Base-by-base conservation (phyloP, 78 protist species). In the Tieghemostelium lacteum region DNA sequence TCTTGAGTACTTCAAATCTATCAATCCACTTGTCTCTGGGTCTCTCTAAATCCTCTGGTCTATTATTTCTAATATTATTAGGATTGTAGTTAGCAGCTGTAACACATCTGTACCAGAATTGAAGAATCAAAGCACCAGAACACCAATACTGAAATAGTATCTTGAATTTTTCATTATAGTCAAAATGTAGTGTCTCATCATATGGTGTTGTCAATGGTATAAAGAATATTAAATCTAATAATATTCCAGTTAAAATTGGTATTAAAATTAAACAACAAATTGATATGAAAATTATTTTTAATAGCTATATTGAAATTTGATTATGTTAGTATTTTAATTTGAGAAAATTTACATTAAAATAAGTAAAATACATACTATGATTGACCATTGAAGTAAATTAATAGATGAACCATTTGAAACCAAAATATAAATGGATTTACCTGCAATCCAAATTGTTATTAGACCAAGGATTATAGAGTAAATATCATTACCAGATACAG, bases 21-120 rank as follows among this genome's bases (percentile, higher is more conserved):
- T 83, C 80, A 3, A 42, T 33, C 91, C 91, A 83, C 69, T 33
- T 83, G 42, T 83, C 91, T 39, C 91, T 60, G 40, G 63, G 77
- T 54, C 40, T 19, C 5, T 83, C 77, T 33, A 40, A 73, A 69
- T 83, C 91, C 14, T 66, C 91, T 1, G 37, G n/a, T 1, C 28
- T 45, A 42, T 69, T 83, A 42, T 69, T 73, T 58, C 78, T 67
- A 39, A 33, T 66, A 83, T 69, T 69, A 39, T 31, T 34, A 31
- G 63, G 60, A 24, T 67, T 34, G 31, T 61, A 49, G 26, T 40
- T 65, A 0, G 73, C 34, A 36, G 80, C 66, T 26, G 76, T 57
- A 24, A 75, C 37, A 73, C 76, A 55, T 45, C 52, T 66, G n/a
- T 83, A 83, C 91, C 91, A 83, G 52, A 83, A 83, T 40, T 69